Base-by-base conservation (phyloP, 139 green algal species). In the Picochlorum sp. region DNA sequence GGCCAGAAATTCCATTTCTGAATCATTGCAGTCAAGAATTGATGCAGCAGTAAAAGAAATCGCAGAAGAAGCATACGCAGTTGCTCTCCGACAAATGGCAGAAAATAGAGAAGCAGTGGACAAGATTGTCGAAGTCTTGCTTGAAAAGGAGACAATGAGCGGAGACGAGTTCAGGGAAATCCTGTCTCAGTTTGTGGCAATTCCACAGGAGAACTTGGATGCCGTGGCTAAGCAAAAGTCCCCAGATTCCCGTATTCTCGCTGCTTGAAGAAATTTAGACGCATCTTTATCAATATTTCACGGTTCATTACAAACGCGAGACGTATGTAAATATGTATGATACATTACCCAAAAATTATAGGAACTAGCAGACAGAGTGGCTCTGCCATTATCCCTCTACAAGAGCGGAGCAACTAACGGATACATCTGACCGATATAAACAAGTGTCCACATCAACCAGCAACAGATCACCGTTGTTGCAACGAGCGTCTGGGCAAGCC, bases 81-180 rank as follows among this genome's bases (percentile, higher is more conserved):
- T 75, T 22, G 88, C 89, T 4, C 70, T 96, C 5, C 40, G 63
- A 25, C 84, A 93, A 30, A 86, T 96, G 64, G 55, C 65, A 22
- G 77, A 96, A 47, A 95, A 95, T 79, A 75, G 92, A 22, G 81
- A 90, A 63, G 91, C 88, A 7, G 94, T 97, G 54, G 93, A 99
- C 68, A 67, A 66, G 30, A 91, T 96, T 59, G 80, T 89, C 13
- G 91, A 97, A 77, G 72, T 81, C 40, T 78, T 99, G 53, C 50
- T 96, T 35, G 87, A 97, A 76, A 93, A 94, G 67, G 93, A 99
- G 84, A 97, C 88, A 1, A 86, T 99, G 14, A 85, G 70, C 14
- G 89, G 88, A n/a, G 73, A 91, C 18, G 78, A 95, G 75, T 98
- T 99, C 84, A 71, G 93, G 5, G 72, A 67, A 12, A 87, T 99